Conservation (phyloP, 768 basidiomycete species). For the Boletus subcaerulescens region DNA sequence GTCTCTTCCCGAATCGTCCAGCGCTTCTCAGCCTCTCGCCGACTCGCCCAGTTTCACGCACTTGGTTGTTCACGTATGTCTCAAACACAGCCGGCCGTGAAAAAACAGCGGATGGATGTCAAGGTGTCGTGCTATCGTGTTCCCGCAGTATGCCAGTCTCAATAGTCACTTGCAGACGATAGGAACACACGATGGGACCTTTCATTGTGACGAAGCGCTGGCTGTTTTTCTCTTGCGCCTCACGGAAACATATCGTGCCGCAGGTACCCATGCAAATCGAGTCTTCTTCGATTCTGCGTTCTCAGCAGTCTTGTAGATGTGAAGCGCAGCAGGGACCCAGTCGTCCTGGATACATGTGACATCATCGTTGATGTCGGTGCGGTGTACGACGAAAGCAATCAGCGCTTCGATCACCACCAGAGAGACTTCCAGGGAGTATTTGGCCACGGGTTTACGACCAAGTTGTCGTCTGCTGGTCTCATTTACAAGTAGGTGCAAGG, state of each 20-base stretch:
- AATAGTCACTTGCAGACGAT: conserved; percentile 52
- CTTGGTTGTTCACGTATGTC: conserved; percentile 14
- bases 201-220: conserved; percentile 96
- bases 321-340: conserved; percentile 72
- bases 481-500: conserved; percentile 79
- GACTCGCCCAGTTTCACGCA: neutral
- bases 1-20: neutral
- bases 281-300: neutral
- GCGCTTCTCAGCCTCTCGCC: neutral
- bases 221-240: conserved; percentile 86
- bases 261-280: conserved; percentile 46
- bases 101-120: conserved; percentile 45
- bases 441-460: conserved; percentile 83
- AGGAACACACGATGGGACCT: conserved; percentile 93
- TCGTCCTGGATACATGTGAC: conserved; percentile 72
- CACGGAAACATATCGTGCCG: conserved; percentile 70
- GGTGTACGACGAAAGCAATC: conserved; percentile 74
- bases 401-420: conserved; percentile 95
- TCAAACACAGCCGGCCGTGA: conserved; percentile 29
- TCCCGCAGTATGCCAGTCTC: neutral
- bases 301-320: conserved; percentile 41
- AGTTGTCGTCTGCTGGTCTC: conserved; percentile 88
- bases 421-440: conserved; percentile 89
- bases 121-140: conserved; percentile 28
- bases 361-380: conserved; percentile 98